A percentile compares a stretch with the other conserved stretches of the same genome.
Evolutionary conservation across 2,329 filamentous ascomycete genomes (phyloP).

Genomic region (Cladosporium sp.): DNA sequence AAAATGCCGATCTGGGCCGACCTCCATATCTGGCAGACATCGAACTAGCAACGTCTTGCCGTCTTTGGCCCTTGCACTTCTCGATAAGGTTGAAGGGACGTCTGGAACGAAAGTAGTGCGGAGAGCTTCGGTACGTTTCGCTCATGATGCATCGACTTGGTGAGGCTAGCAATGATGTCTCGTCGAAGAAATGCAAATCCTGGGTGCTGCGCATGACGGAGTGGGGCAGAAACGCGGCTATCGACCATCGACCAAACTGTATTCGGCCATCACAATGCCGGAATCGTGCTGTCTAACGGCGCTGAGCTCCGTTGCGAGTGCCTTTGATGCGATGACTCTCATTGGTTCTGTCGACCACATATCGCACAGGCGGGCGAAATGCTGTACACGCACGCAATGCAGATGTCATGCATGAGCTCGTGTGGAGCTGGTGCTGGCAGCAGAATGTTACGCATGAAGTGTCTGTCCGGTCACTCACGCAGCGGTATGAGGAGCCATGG

Average conservation of each 20-base stretch:
- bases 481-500: too few relatives aligned
- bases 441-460: too few relatives aligned
- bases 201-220: not conserved
- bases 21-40: not conserved
- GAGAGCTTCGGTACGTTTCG: not conserved
- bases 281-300: not conserved
- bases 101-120: too few relatives aligned
- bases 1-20: too few relatives aligned
- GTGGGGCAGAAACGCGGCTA: not conserved
- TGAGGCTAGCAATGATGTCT: not conserved
- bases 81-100: not conserved
- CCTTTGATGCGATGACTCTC: too few relatives aligned
- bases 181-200: not conserved
- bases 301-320: too few relatives aligned
- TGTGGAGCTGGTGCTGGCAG: too few relatives aligned
- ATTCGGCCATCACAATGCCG: conserved; percentile 4
- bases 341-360: too few relatives aligned
- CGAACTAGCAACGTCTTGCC: not conserved
- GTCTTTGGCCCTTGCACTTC: not conserved
- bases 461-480: too few relatives aligned
- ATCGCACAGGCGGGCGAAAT: too few relatives aligned
- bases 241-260: not conserved
- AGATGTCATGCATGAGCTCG: too few relatives aligned
- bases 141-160: not conserved
- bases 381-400: too few relatives aligned